A percentile compares a stretch with the other conserved stretches of the same genome.
These are phyloP conservation scores for Xylaria polymorpha DNA, from an alignment of 2,329 filamentous ascomycete genomes.

Conservation along the genomic window DNA sequence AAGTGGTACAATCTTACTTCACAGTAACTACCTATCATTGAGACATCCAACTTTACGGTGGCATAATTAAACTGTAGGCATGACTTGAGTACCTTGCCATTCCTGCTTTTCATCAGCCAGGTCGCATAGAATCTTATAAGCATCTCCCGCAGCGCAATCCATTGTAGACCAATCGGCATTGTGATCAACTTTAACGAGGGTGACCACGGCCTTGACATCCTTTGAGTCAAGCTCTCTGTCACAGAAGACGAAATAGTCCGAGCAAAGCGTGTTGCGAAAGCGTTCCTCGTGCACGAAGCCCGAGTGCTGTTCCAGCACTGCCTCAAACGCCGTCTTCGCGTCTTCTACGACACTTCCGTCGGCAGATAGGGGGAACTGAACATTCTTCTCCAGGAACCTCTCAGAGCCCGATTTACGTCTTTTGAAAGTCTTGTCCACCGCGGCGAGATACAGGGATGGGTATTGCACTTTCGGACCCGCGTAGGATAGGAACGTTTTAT, in stretches of 20 bases:
- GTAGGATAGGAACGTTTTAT: slow-evolving; percentile 11
- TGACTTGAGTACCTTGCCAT: neutral
- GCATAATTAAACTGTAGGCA: neutral
- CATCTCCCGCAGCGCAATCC: slow-evolving; percentile 13
- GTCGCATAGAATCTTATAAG: slow-evolving; percentile 4
- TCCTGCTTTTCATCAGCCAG: neutral
- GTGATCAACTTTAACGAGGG: slow-evolving; percentile 13
- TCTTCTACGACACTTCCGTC: neutral
- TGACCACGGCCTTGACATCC: slow-evolving; percentile 2
- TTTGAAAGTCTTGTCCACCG: slow-evolving; percentile 3
- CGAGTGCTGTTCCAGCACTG: slow-evolving; percentile 9
- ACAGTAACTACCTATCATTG: too few species aligned
- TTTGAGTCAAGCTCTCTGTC: neutral
- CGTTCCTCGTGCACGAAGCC: slow-evolving; percentile 17
- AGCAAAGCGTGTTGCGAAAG: neutral
- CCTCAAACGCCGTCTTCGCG: neutral
- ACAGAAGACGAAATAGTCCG: slow-evolving; percentile 11
- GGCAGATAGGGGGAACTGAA: neutral
- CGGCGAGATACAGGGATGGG: slow-evolving; percentile 1
- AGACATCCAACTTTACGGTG: too few species aligned
- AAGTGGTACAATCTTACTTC: too few species aligned
- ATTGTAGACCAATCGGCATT: slow-evolving; percentile 12
- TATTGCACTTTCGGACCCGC: neutral
- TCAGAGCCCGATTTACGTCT: slow-evolving; percentile 1
- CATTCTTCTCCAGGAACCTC: slow-evolving; percentile 3